Percentiles rank a stretch among this genome's conserved stretches.
These are phyloP conservation scores for Eucalyptus pauciflora DNA, from an alignment of 345 rosid species.

Conservation along the genomic window DNA sequence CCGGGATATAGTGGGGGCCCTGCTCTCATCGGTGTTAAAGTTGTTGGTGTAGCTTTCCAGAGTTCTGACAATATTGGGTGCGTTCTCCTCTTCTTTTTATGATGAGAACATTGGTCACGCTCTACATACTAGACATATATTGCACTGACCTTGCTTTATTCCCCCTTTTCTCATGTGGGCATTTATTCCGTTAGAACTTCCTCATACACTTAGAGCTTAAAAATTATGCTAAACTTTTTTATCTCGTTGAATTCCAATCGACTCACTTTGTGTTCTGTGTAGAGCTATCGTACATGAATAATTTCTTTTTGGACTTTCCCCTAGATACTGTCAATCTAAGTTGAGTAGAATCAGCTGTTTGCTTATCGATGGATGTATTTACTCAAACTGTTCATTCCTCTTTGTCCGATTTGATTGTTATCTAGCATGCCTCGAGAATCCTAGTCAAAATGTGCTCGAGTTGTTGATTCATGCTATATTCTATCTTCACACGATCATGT, in stretches of 20 bases:
- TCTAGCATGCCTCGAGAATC: neutral
- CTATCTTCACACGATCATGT: neutral
- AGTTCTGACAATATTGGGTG: constrained; percentile 63
- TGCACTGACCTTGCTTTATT: neutral
- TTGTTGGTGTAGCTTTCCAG: constrained; percentile 88
- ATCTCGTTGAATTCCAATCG: neutral
- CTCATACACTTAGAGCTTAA: neutral
- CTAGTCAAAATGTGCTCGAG: neutral
- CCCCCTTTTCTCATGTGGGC: neutral
- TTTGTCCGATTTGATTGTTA: neutral
- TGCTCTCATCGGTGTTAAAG: constrained; percentile 76
- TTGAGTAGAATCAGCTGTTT: neutral
- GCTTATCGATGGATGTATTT: neutral
- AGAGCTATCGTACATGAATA: neutral
- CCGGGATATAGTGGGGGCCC: constrained; percentile 57
- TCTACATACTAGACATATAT: too few species aligned
- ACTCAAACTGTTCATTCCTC: neutral
- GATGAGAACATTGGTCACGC: too few species aligned
- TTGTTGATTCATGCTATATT: neutral
- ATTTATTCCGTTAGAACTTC: neutral
- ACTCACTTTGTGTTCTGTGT: neutral
- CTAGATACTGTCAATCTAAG: neutral
- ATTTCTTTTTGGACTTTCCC: neutral
- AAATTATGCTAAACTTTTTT: neutral
- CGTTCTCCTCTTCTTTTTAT: too few species aligned